Evolutionary conservation across 176 grass and related monocot genomes (phyloP), one percentile per base, ranked within the genome.

Genomic region (Cenchrus americanus): DNA sequence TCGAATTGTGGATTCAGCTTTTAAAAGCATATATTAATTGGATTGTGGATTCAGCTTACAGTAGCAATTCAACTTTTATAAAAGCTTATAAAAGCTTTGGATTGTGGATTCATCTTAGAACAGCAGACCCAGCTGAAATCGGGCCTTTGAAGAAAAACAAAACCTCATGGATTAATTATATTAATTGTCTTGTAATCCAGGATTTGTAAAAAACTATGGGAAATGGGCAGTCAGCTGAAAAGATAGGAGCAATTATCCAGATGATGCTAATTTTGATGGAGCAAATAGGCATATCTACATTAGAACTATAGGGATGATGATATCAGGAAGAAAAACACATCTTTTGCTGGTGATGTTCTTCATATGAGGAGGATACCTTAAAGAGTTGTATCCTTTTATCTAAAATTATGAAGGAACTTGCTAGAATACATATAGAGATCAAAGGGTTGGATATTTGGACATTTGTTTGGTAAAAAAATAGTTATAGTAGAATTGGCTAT

Each of bases 161-260:
- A 13, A 4, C 34, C 37, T 42, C 40, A 22, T 73, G 57, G 49
- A 48, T 65, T 30, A 30, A 73, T 18, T 73, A 12, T 63, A 14
- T 52, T 22, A 53, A 64, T 47, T 41, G 18, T 71, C 37, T 86
- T 86, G 42, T 37, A 21, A 66, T 64, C 47, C 78, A 89, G 72
- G 72, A 50, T 55, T 72, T 8, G 22, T 19, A 83, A 32, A 44
- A n/a, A 54, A 77, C 57, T 62, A 0, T 10, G 24, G 51, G 6
- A 54, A 24, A 43, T 76, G 27, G 5, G 55, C 7, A 55, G 0
- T 2, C 40, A 43, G 21, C 24, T 74, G 47, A 51, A 41, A 80
- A 84, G 27, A 62, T 18, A 75, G 17, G n/a, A 40, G 44, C 24
- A 30, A 5, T 10, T 51, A 48, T 55, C 43, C 32, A 21, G 42